These are phyloP conservation scores for Ophiostoma novo-ulmi DNA, from an alignment of 2,329 filamentous ascomycete genomes.

Conservation along the genomic window DNA sequence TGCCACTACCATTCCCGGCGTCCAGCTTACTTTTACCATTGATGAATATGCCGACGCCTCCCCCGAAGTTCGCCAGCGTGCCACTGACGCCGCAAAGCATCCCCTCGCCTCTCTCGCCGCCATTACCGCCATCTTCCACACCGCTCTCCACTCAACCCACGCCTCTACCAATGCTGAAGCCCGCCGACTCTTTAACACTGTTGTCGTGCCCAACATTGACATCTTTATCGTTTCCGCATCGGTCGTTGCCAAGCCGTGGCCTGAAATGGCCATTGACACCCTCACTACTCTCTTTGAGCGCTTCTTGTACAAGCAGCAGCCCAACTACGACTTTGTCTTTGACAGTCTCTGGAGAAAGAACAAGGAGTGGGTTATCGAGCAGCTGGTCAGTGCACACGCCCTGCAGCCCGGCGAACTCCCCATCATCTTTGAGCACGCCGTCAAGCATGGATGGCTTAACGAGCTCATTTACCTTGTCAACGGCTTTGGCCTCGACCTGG, in stretches of 20 bases:
- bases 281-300: slow-evolving; percentile 73
- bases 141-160: slow-evolving; percentile 56
- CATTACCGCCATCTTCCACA: slow-evolving; percentile 62
- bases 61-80: slow-evolving; percentile 47
- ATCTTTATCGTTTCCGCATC: slow-evolving; percentile 75
- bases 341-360: slow-evolving; percentile 90
- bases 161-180: slow-evolving; percentile 58
- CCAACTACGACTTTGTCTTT: slow-evolving; percentile 80
- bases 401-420: slow-evolving; percentile 62
- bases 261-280: slow-evolving; percentile 66
- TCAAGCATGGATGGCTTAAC: slow-evolving; percentile 78
- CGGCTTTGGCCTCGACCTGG: slow-evolving; percentile 81
- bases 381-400: slow-evolving; percentile 72
- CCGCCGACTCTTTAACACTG: slow-evolving; percentile 60
- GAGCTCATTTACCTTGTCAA: slow-evolving; percentile 72
- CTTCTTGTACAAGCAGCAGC: slow-evolving; percentile 73
- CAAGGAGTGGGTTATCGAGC: slow-evolving; percentile 75
- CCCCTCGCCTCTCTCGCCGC: slow-evolving; percentile 86
- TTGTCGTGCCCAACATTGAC: slow-evolving; percentile 67
- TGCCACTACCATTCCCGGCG: slow-evolving; percentile 74
- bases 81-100: slow-evolving; percentile 65
- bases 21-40: slow-evolving; percentile 70
- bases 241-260: slow-evolving; percentile 73
- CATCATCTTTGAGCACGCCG: slow-evolving; percentile 71
- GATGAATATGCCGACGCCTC: slow-evolving; percentile 51